Base-by-base conservation (phyloP, 2,329 filamentous ascomycete species). In the Metarhizium sp. region DNA sequence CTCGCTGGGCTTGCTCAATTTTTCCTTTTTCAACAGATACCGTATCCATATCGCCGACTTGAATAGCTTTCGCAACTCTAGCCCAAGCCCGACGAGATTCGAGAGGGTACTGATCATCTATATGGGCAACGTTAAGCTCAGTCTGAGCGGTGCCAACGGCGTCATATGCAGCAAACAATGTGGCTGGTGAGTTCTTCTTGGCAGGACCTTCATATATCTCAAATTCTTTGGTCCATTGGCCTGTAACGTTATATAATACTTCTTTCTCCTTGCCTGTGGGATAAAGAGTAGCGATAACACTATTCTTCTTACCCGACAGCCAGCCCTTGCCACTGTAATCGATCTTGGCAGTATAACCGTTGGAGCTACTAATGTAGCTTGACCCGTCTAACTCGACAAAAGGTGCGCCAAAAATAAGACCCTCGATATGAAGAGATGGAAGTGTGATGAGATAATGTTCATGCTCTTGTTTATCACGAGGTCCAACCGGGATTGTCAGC, bases 241-340 rank as follows among this genome's bases (percentile, higher is more conserved):
- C 94, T 34, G 90, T 85, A 43, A 87, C 79, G n/a, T 85, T 90
- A 77, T 92, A 96, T 51, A 86, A 76, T 58, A 83, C 79, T 53
- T 88, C 86, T 72, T 87, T 88, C 71, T 86, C 90, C 72, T 78
- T 76, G 74, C 84, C 73, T 71, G 88, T 83, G 16, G 76, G 79
- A 73, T 87, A 91, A 56, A 97, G 69, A 29, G 78, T 78, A 14
- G 91, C 92, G 13, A 78, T 83, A 69, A 97, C 90, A 55, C 81
- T 88, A 75, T 97, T 97, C 77, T 96, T 96, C 79, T 95, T 95
- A 61, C 92, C 94, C 49, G 87, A 91, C 10, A 99, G 73, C 92
- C 92, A 99, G 56, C 92, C 92, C 69, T 90, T 92, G 65, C 92
- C 92, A 58, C 84, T 88, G 75, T 96, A 99, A 69, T 96, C 90